Base-by-base conservation (phyloP, 805 yeast species). In the Debaryomyces tyrocola region DNA sequence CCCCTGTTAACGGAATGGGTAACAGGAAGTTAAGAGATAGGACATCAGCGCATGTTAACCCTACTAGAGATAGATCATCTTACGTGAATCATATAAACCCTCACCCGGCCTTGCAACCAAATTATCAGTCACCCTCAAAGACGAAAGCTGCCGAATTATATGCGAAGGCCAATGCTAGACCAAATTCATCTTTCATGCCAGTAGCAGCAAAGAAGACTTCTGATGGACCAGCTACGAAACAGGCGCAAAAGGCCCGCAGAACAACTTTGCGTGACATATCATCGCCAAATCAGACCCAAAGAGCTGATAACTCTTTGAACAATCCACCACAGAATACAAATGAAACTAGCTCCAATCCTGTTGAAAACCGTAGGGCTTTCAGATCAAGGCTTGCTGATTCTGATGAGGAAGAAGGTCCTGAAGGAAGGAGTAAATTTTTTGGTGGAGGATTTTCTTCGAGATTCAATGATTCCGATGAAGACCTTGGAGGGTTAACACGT, bases 331-430 rank as follows among this genome's bases (percentile, higher is more conserved):
- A 12, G 14, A 12, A 9, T n/a, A 11, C 14, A n/a, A 35, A 35
- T 18, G 38, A 35, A 3, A 12, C 44, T 20, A 20, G 35, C 14
- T 17, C 24, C 9, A 20, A 18, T 14, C 14, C 20, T 15, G 14
- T 15, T n/a, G 14, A 28, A 24, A 36, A 11, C 14, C 42, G 27
- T 21, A 18, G 29, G 18, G 20, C 20, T 38, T 78, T 73, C 62
- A 76, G 67, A 46, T 83, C 89, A 1, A 71, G 88, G 54, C 77
- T 83, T 50, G 72, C 70, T 4, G 90, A 84, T 57, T 82, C 87
- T 2, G 87, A 83, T 55, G 83, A 84, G 11, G 88, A 83, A 41
- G 62, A 46, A 28, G 33, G 4, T 27, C 40, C 18, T 6, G 8
- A 14, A 12, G 17, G 17, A 2, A 12, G 11, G 6, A 31, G 17